A percentile compares a stretch with the other conserved stretches of the same genome.
Evolutionary conservation across 2,329 filamentous ascomycete species (phyloP).

Genomic region (Elsinoe perseae): DNA sequence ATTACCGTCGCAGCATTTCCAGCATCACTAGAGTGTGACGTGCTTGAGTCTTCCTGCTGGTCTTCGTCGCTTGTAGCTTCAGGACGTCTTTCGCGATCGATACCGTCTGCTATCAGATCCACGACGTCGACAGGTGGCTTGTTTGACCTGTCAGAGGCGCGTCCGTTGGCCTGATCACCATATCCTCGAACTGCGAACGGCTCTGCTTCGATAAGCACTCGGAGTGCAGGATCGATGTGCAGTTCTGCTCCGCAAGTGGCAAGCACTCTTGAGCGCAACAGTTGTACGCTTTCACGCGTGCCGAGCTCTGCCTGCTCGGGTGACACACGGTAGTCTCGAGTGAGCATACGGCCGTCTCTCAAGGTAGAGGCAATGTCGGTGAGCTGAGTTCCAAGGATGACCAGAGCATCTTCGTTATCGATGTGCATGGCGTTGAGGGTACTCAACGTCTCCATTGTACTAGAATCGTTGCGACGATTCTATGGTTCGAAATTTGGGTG

Average conservation of each 20-base stretch:
- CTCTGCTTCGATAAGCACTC: background rate
- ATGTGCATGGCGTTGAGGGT: background rate
- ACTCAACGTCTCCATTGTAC: background rate
- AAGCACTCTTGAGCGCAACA: background rate
- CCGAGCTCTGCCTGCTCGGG: background rate
- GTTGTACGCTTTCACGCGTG: background rate
- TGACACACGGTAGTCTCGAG: background rate
- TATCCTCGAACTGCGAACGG: background rate
- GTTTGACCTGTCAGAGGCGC: too few relatives aligned
- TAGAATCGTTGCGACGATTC: too few relatives aligned
- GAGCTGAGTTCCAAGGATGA: background rate
- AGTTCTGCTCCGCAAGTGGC: background rate
- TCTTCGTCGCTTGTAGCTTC: too few relatives aligned
- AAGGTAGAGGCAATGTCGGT: background rate
- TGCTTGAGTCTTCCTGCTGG: too few relatives aligned
- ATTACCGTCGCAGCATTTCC: too few relatives aligned
- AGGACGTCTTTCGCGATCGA: too few relatives aligned
- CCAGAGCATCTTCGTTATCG: background rate
- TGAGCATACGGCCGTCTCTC: background rate
- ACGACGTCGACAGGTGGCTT: too few relatives aligned
- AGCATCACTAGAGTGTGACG: too few relatives aligned
- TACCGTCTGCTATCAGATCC: too few relatives aligned
- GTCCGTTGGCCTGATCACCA: background rate
- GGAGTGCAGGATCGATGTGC: background rate
- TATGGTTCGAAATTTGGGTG: too few relatives aligned